phyloP scores from a whole-genome alignment of 2,329 filamentous ascomycete genomes.

The Ophiostoma ulmi region DNA sequence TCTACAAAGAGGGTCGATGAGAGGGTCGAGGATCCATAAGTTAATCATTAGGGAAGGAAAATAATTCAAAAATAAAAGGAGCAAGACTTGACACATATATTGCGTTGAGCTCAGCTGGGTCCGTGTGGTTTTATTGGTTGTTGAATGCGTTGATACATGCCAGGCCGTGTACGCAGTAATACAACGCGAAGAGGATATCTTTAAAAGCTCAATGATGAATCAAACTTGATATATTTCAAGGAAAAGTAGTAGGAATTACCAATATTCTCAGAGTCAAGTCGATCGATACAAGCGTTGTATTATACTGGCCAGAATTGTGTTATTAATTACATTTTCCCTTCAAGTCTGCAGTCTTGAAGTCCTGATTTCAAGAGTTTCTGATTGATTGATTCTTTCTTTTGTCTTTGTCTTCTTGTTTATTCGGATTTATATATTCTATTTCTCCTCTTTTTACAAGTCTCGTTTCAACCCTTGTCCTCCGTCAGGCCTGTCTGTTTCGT shows the following conservation, averaged over 20 bases:
- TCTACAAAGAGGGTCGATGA: constrained; percentile 7
- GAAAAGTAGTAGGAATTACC: background rate
- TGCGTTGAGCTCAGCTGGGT: no score
- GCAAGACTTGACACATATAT: no score
- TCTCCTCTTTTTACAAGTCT: constrained; percentile 7
- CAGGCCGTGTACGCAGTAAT: background rate
- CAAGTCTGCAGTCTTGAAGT: background rate
- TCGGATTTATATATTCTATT: background rate
- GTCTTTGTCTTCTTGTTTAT: background rate
- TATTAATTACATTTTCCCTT: constrained; percentile 12
- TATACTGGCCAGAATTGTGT: background rate
- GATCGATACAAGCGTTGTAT: background rate
- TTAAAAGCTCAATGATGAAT: no score
- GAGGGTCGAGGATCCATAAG: background rate
- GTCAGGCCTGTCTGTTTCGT: constrained; percentile 15
- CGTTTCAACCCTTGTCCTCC: constrained; percentile 15
- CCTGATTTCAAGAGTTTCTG: background rate
- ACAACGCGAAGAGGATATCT: background rate
- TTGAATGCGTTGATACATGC: background rate
- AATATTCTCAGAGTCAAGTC: background rate
- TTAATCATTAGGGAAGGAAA: background rate
- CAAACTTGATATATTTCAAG: background rate
- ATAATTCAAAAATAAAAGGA: no score
- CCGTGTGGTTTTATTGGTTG: no score
- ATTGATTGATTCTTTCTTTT: background rate